Base-by-base conservation (phyloP, 768 basidiomycete species). In the Xerocomellus chrysenteron region DNA sequence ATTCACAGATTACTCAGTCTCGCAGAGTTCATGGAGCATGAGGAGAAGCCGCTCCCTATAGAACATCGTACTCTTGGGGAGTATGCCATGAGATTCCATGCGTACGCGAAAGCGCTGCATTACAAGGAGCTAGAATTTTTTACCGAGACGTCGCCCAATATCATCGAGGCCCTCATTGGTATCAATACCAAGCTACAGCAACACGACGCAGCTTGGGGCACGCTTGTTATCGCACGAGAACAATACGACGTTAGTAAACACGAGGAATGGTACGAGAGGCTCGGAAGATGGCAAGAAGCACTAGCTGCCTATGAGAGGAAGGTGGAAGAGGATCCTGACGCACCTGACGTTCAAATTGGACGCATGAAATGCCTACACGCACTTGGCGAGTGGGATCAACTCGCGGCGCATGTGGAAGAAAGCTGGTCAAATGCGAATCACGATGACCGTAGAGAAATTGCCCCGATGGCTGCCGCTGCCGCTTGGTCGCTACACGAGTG, bases 121-220 rank as follows among this genome's bases (percentile, higher is more conserved):
- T 99, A 98, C 78, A 98, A 98, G 71, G 97, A 99, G 65, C 80
- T 95, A 36, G 96, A 99, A 72, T 98, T 91, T 73, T 96, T 97
- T 68, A 85, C 88, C 6, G 95, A 96, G 66, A 89, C 92, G 0
- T 92, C 92, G 0, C 87, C 93, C 0, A 81, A 87, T 28, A 92
- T 96, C 49, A 92, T 99, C 62, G 95, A 98, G 66, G 87, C 92
- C 13, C 81, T 99, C 12, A 97, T 99, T 67, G 87, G 91, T 21
- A 94, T 99, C 71, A 99, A 98, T 74, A 96, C 94, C 40, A 90
- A 90, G 63, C 80, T 99, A 1, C 96, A 98, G 68, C 97, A 98
- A 69, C 92, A 93, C 52, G 97, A 99, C 65, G 96, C 95, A 6
- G 97, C 97, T 2, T 96, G 94, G 91, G 97, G 97, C 11, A 98